phyloP scores from a whole-genome alignment of 352 stramenopile species.

The Pythium plurisporium region DNA sequence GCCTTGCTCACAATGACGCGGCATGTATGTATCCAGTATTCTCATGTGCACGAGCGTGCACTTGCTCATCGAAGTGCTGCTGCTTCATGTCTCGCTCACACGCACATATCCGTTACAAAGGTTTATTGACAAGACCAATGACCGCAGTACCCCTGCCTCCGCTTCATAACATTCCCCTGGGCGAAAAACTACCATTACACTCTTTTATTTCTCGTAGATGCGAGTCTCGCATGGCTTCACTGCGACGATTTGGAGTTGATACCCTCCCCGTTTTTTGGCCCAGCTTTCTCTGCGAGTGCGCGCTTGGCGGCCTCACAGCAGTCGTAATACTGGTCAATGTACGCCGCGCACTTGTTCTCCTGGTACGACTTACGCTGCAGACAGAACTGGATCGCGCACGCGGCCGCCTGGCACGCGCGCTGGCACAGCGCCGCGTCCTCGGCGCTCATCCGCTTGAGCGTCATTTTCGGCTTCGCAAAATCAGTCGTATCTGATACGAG shows the following conservation, averaged over 20 bases:
- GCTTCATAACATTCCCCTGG: too few species aligned
- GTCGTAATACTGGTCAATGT: conserved; percentile 69
- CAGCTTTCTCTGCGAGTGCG: too few species aligned
- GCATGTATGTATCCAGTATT: background rate
- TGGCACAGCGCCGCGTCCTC: conserved; percentile 42
- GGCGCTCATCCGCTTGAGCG: conserved; percentile 17
- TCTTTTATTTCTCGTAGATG: too few species aligned
- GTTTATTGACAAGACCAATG: background rate
- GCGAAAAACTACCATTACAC: too few species aligned
- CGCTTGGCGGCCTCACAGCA: conserved; percentile 56
- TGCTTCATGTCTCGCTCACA: background rate
- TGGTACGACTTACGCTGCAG: conserved; percentile 70
- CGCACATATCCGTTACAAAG: background rate
- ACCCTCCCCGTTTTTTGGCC: too few species aligned
- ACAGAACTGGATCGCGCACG: conserved; percentile 81
- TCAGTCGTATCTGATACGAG: background rate
- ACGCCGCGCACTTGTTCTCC: conserved; percentile 52
- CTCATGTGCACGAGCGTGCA: conserved; percentile 13
- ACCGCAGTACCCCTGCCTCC: background rate
- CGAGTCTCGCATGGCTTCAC: too few species aligned
- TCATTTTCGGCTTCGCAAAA: background rate
- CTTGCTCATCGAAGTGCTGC: conserved; percentile 2
- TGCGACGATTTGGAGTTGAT: too few species aligned
- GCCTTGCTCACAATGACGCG: background rate
- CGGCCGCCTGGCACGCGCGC: conserved; percentile 60